A percentile compares a stretch with the other conserved stretches of the same genome.
Evolutionary conservation across 2,329 filamentous ascomycete species (phyloP).

Genomic region (Diatrype stigma): DNA sequence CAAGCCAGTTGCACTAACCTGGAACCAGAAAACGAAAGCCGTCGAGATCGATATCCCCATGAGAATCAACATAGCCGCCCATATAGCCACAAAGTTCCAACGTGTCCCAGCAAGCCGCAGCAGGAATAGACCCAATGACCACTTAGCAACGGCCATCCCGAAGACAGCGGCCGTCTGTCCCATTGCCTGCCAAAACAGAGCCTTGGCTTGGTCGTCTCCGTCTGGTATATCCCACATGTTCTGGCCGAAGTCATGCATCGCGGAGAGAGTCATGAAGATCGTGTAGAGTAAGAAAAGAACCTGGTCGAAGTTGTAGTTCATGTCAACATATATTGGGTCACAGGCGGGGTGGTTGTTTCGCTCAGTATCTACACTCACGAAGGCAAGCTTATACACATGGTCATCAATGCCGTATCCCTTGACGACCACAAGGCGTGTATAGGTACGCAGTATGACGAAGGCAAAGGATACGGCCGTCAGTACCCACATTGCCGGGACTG

Average conservation of each 20-base stretch:
- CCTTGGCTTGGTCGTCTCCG: not conserved
- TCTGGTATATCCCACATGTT: not conserved
- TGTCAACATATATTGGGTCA: too few species aligned
- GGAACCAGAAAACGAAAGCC: not conserved
- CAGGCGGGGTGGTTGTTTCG: too few species aligned
- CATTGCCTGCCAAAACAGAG: not conserved
- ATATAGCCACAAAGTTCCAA: not conserved
- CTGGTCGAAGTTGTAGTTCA: not conserved
- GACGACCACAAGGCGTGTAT: not conserved
- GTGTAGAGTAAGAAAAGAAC: not conserved
- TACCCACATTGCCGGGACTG: not conserved
- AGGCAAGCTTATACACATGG: not conserved
- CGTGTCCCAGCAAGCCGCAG: not conserved
- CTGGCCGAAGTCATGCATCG: not conserved
- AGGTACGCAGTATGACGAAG: not conserved
- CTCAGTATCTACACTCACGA: not conserved
- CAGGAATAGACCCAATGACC: constrained; percentile 1
- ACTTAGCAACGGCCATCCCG: constrained; percentile 1
- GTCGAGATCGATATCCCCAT: not conserved
- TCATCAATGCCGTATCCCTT: not conserved
- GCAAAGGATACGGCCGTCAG: not conserved
- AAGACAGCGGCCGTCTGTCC: not conserved
- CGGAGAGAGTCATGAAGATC: not conserved
- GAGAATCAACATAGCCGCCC: not conserved
- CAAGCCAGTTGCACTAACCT: not conserved